Evolutionary conservation across 257 asterid species (phyloP).

Genomic region (Craterostigma plantagineum): DNA sequence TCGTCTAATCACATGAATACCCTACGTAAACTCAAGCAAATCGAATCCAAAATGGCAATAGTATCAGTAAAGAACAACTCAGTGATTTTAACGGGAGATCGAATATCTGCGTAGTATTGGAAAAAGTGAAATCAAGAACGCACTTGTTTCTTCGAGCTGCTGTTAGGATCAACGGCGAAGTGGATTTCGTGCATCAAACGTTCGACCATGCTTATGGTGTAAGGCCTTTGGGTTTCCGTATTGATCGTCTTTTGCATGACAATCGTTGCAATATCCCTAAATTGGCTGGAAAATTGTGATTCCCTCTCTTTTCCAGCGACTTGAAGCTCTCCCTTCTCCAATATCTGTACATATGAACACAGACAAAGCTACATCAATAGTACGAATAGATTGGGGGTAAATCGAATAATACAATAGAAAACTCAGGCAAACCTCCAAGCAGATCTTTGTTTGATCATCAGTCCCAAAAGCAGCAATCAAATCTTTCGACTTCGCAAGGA

Average conservation of each 20-base stretch:
- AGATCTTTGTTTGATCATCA: constrained; percentile 63
- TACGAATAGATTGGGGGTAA: no score
- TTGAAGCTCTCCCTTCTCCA: constrained; percentile 96
- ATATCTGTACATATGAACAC: constrained; percentile 30
- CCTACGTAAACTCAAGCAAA: no score
- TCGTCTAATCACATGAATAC: not conserved
- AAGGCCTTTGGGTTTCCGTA: constrained; percentile 83
- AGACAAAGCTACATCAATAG: not conserved
- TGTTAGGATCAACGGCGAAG: constrained; percentile 79
- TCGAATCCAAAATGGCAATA: not conserved
- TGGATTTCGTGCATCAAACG: constrained; percentile 92
- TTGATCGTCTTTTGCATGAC: constrained; percentile 89
- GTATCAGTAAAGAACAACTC: no score
- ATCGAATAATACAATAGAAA: not conserved
- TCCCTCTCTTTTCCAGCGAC: constrained; percentile 98
- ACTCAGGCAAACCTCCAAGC: constrained; percentile 46
- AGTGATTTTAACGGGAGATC: no score
- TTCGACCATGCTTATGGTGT: constrained; percentile 91
- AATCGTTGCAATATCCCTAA: constrained; percentile 83
- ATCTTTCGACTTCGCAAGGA: constrained; percentile 80
- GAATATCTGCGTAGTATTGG: not conserved
- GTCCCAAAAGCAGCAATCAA: constrained; percentile 63
- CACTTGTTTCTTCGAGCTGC: constrained; percentile 95
- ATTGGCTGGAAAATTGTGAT: constrained; percentile 73
- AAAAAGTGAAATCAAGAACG: not conserved